These are phyloP conservation scores for Pelargonium fulgidum DNA, from an alignment of 441 rosid species.

Conservation along the genomic window DNA sequence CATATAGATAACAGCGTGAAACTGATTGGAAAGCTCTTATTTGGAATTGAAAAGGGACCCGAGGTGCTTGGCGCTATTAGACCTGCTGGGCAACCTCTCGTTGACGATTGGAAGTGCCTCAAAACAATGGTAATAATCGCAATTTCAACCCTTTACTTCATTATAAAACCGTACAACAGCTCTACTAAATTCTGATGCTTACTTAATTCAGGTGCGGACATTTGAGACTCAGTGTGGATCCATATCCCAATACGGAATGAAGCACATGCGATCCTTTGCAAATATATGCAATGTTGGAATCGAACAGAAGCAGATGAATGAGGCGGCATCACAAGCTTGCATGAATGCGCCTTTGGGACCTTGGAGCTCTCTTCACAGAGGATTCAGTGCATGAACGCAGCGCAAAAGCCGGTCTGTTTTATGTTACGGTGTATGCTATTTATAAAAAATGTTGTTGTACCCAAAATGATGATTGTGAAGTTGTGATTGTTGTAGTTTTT, in stretches of 20 bases:
- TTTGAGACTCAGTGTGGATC: conserved; percentile 81
- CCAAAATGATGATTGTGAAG: background rate
- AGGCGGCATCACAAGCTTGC: conserved; percentile 82
- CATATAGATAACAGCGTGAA: conserved; percentile 66
- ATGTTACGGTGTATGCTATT: background rate
- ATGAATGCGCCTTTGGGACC: conserved; percentile 45
- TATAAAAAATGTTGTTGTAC: background rate
- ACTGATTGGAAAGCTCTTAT: conserved; percentile 68
- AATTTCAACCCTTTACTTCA: background rate
- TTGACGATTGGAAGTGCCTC: conserved; percentile 90
- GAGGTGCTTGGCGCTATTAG: conserved; percentile 47
- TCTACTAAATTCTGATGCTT: background rate
- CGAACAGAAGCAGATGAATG: conserved; percentile 50
- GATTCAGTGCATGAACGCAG: conserved; percentile 57
- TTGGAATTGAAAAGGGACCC: conserved; percentile 60
- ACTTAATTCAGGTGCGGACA: conserved; percentile 54
- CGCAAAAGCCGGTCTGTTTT: background rate
- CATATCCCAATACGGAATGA: conserved; percentile 81
- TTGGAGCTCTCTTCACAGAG: conserved; percentile 76
- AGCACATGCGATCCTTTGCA: conserved; percentile 89
- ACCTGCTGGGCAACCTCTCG: conserved; percentile 71
- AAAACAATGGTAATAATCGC: conserved; percentile 46
- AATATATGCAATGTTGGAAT: conserved; percentile 83
- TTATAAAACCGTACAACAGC: background rate
- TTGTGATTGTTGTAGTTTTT: background rate